Conservation (phyloP, 257 asterid genomes). For the Ilex aquifolium region DNA sequence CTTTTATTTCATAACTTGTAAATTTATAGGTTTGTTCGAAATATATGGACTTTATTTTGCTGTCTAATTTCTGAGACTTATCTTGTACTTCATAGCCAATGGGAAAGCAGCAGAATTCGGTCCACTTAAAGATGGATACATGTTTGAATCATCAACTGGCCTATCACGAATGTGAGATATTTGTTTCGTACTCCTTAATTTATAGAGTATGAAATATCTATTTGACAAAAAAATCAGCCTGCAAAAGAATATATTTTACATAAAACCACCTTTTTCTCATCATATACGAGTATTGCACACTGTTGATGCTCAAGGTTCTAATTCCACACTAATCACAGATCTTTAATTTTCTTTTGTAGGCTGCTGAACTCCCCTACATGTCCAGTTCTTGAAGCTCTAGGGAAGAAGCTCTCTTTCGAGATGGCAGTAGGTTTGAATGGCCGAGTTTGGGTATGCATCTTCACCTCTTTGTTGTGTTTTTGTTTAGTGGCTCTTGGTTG, state of each 20-base stretch:
- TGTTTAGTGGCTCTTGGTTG: constrained; percentile 3
- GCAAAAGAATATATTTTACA: background rate
- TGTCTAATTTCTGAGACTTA: constrained; percentile 5
- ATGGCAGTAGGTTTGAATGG: constrained; percentile 90
- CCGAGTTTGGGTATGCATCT: constrained; percentile 80
- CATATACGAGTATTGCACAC: constrained; percentile 3
- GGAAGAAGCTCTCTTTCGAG: constrained; percentile 92
- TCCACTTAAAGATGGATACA: constrained; percentile 82
- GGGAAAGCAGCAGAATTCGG: constrained; percentile 96
- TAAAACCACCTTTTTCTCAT: background rate
- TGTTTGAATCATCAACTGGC: constrained; percentile 92
- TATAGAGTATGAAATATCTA: too few species aligned
- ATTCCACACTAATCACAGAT: background rate
- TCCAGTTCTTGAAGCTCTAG: constrained; percentile 82
- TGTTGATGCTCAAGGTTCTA: constrained; percentile 5
- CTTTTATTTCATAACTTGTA: background rate
- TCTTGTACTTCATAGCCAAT: constrained; percentile 32
- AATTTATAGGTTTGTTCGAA: background rate
- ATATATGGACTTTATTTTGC: background rate
- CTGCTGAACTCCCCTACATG: constrained; percentile 78
- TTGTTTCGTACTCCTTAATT: background rate
- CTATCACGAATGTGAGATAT: constrained; percentile 64
- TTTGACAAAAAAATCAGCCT: too few species aligned
- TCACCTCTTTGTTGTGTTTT: background rate
- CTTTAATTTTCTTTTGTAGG: constrained; percentile 27